Evolutionary conservation across 495 filamentous ascomycete genomes (phyloP), one percentile per base, ranked within the genome.

Genomic region (Penicillium chermesinum): DNA sequence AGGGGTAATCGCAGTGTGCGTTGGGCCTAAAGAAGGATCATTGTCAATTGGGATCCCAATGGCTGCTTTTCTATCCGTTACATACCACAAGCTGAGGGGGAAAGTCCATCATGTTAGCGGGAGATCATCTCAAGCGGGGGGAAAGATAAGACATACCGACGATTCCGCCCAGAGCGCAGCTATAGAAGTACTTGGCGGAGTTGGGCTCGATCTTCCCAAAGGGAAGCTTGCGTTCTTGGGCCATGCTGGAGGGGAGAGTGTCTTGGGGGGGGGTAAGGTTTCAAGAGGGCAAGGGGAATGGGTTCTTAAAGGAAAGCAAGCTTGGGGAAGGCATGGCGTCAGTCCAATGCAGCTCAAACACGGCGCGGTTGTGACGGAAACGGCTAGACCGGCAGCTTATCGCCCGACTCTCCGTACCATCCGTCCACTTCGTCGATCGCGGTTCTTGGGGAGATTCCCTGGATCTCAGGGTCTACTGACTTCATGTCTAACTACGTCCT

Each of bases 151-250:
- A 46, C 71, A 36, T 71, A 83, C 80, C 81, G 51, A 85, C 73
- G 42, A 86, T 73, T 22, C 84, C 84, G 38, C 84, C 84, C 0
- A 85, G 33, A 2, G 72, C 77, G 64, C 84, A 87, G 34, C 78
- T 80, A 35, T 62, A 71, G 58, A 86, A 87, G 58, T 87, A 87
- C 43, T 78, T 83, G 43, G 70, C 63, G n/a, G 78, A 79, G 58
- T 81, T 84, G 48, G 82, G 76, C 70, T 85, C 81, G 52, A 87
- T 85, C 63, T 72, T 74, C 58, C 72, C 72, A 58, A 74, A 62
- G 36, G 72, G 71, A 57, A 69, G 65, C 48, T 59, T 69, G 37
- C 63, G 62, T 34, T 74, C 69, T 47, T 67, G 47, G 10, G 67
- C 64, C 71, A 72, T 74, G 33, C 12, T 53, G 7, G 40, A 35